Base-by-base conservation (phyloP, 2,329 filamentous ascomycete species). In the Amphichorda felina region DNA sequence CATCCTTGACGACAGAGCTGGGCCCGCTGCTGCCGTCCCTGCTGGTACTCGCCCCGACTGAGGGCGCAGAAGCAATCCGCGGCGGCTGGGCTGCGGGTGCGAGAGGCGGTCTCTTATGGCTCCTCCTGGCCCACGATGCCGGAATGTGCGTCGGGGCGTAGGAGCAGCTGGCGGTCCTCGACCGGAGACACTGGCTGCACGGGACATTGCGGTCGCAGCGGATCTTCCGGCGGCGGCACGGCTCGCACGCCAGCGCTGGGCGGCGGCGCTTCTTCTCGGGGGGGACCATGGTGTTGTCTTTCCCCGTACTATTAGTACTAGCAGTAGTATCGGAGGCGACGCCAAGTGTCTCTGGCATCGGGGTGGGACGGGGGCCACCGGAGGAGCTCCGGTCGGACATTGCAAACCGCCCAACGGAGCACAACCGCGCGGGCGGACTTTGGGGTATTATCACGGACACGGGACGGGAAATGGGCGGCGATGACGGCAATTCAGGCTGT, bases 151-250 rank as follows among this genome's bases (percentile, higher is more conserved):
- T 45, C 24, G 59, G 50, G 18, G 54, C 57, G 44, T 75, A 79
- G 2, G 69, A 60, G 45, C 76, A 80, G 5, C 64, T 59, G 28
- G 66, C 69, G 42, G 65, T 66, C 42, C 66, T 66, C 16, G 71
- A 70, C 42, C 68, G 66, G n/a, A 68, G 40, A 45, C 76, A 80
- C 39, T 75, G 73, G 40, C 59, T 64, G 45, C 75, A 80, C 1
- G 76, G 76, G 6, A 56, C 51, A 39, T 67, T 66, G 33, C 71
- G 68, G 46, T 80, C 69, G 46, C 75, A 80, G 32, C 66, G 64
- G 39, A 79, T 69, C 50, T 80, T 81, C 28, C 73, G 70, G 37
- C 56, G 64, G 30, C 75, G 61, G 45, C 76, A 80, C 29, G 72
- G 59, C 43, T 38, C 37, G 15, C 37, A 38, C 4, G 37, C n/a